Conservation (phyloP, 768 basidiomycete species). For the Tricholomella constricta region DNA sequence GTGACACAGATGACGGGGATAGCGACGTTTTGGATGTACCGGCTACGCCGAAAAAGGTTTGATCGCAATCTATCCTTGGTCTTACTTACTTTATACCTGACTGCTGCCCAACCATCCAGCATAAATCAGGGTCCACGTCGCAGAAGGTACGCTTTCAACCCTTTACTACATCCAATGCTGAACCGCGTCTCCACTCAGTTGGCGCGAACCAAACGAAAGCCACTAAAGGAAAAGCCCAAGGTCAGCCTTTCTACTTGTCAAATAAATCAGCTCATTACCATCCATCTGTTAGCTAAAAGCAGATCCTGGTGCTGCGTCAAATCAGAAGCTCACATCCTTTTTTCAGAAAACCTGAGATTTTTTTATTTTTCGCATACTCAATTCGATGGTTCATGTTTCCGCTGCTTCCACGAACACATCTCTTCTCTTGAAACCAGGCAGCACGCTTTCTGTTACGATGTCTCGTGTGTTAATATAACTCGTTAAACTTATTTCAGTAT, state of each 20-base stretch:
- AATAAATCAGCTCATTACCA: not conserved
- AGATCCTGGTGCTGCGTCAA: not conserved
- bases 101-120: not conserved
- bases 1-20: not conserved
- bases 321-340: constrained; percentile 9
- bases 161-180: not conserved
- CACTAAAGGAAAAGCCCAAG: not conserved
- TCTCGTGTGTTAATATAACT: too few relatives aligned
- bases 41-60: constrained; percentile 1
- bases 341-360: constrained; percentile 3
- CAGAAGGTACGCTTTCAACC: not conserved
- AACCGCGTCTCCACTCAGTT: not conserved
- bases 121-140: not conserved
- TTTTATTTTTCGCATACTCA: too few relatives aligned
- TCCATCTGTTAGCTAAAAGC: not conserved
- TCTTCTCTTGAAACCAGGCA: too few relatives aligned
- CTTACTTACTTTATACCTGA: not conserved
- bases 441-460: too few relatives aligned
- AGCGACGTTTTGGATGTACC: not conserved
- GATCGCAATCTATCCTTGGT: not conserved
- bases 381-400: too few relatives aligned
- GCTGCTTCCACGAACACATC: too few relatives aligned
- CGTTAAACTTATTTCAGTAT: too few relatives aligned
- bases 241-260: not conserved
- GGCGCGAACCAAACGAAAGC: not conserved